Percentiles rank a stretch among this genome's conserved stretches.
Conservation (phyloP, 2,329 filamentous ascomycete species). For the Claviceps paspali region DNA sequence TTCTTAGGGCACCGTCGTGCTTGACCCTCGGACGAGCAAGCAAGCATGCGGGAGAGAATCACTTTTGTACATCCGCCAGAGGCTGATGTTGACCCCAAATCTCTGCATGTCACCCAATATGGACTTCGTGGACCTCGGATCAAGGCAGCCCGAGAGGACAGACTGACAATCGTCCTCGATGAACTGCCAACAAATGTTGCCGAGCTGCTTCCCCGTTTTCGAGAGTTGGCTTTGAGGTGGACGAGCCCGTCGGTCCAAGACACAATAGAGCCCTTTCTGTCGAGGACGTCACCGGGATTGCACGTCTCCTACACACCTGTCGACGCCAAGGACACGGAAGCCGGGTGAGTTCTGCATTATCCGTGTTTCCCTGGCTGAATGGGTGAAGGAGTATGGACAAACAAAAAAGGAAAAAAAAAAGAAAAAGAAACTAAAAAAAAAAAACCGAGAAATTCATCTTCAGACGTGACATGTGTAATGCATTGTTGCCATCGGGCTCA, state of each 20-base stretch:
- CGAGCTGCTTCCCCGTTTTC: slow-evolving; percentile 43
- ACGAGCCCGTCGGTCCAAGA: slow-evolving; percentile 42
- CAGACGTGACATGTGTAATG: slow-evolving; percentile 32
- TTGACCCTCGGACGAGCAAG: no score
- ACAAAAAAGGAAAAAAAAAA: not conserved
- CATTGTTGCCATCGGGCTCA: slow-evolving; percentile 42
- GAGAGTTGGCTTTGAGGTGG: slow-evolving; percentile 71
- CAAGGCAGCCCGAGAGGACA: slow-evolving; percentile 60
- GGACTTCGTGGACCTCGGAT: slow-evolving; percentile 42
- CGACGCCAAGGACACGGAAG: slow-evolving; percentile 7
- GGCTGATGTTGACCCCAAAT: slow-evolving; percentile 46
- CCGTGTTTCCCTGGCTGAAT: not conserved
- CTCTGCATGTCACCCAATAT: slow-evolving; percentile 40
- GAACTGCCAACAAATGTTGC: slow-evolving; percentile 59
- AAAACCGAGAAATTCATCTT: not conserved
- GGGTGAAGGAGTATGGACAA: no score
- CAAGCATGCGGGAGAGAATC: slow-evolving; percentile 57
- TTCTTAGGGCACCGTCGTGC: no score
- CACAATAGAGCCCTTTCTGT: slow-evolving; percentile 53
- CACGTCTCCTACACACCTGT: slow-evolving; percentile 62
- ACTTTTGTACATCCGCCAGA: slow-evolving; percentile 62
- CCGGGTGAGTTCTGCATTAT: slow-evolving; percentile 9
- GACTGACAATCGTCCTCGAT: slow-evolving; percentile 54
- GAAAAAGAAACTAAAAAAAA: no score
- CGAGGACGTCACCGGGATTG: slow-evolving; percentile 63